phyloP scores from a whole-genome alignment of 345 rosid genomes.

The Boechera divaricarpa region DNA sequence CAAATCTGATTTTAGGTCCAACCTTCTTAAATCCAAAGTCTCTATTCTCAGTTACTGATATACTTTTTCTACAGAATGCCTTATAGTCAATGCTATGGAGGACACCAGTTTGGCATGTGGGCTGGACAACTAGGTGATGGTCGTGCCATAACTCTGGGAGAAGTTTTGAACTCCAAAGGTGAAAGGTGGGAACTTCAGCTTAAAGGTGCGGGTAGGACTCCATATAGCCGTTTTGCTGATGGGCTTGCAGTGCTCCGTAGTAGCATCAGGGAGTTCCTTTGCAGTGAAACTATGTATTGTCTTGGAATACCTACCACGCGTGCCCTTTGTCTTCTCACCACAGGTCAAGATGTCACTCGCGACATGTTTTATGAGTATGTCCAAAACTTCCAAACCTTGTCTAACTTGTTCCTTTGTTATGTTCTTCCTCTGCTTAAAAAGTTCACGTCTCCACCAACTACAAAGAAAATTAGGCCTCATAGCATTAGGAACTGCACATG shows the following conservation, averaged over 20 bases:
- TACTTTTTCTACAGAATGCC: constrained; percentile 60
- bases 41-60: constrained; percentile 26
- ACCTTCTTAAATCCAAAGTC: neutral
- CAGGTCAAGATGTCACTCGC: constrained; percentile 88
- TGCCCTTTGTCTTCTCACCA: constrained; percentile 90
- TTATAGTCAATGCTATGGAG: constrained; percentile 96
- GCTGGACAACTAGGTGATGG: constrained; percentile 99
- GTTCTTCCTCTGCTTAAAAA: neutral
- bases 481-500: neutral
- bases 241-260: constrained; percentile 97
- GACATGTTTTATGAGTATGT: constrained; percentile 99
- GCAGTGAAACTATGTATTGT: constrained; percentile 92
- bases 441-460: neutral
- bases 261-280: constrained; percentile 93
- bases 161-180: constrained; percentile 73
- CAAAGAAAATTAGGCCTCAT: neutral
- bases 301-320: constrained; percentile 98
- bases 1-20: constrained; percentile 8
- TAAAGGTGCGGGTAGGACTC: constrained; percentile 96
- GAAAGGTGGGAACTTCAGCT: constrained; percentile 99
- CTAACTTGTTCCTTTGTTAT: constrained; percentile 9
- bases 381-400: constrained; percentile 15
- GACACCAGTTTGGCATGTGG: constrained; percentile 98
- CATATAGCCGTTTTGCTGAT: constrained; percentile 97
- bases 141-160: constrained; percentile 94